These are phyloP conservation scores for Histomonas meleagridis DNA, from an alignment of 208 protist genomes.

Conservation along the genomic window DNA sequence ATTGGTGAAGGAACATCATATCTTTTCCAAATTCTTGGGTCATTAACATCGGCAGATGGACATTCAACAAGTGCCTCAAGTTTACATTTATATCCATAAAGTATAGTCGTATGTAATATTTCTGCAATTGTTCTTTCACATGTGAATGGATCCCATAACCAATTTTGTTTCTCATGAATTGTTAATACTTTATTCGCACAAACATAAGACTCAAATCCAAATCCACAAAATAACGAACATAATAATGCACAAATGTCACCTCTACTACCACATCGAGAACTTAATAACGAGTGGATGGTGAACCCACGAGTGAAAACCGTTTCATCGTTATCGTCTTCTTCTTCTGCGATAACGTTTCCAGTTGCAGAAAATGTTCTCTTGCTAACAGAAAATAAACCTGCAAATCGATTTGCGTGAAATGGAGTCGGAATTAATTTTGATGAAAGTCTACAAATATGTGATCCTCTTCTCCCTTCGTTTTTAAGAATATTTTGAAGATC, in stretches of 20 bases:
- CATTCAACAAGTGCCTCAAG: neutral
- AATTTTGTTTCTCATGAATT: neutral
- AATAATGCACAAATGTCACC: neutral
- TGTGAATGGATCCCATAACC: neutral
- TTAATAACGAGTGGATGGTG: neutral
- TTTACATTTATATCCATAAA: neutral
- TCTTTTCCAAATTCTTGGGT: neutral
- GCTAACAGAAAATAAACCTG: neutral
- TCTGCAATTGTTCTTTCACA: neutral
- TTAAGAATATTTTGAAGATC: neutral
- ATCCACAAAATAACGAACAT: constrained; percentile 6
- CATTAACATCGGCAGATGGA: neutral
- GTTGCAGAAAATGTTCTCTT: neutral
- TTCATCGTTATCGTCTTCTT: neutral
- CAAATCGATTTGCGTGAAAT: neutral
- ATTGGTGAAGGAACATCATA: neutral
- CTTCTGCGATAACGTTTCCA: neutral
- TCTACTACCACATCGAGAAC: neutral
- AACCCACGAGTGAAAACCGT: neutral
- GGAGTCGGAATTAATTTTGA: constrained; percentile 19
- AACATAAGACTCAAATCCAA: neutral
- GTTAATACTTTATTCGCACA: neutral
- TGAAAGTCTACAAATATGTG: neutral
- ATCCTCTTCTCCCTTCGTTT: neutral
- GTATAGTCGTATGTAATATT: neutral